Base-by-base conservation (phyloP, 1,139 yeast genomes). In the Eremothecium cymbalariae region DNA sequence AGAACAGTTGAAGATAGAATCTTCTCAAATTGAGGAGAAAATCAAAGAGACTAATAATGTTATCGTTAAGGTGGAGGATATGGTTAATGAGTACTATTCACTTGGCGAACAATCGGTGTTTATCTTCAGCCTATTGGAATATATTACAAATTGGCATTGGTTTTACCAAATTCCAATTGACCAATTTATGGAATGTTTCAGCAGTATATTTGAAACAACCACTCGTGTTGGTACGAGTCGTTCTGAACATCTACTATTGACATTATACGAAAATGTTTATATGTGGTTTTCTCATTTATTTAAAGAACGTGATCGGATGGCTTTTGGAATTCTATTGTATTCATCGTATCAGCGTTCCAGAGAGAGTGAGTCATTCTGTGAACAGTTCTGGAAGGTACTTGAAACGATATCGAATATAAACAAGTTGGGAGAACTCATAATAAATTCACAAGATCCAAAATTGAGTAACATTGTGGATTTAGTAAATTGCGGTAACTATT, bases 1-100 rank as follows among this genome's bases (percentile, higher is more conserved):
- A 35, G 93, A 82, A 48, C 55, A 51, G 2, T 60, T 88, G 35
- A 88, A 88, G 51, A 46, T 53, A 1, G 90, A 85, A 44, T 67
- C 94, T 0, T 51, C 48, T 1, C 69, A 69, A 8, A 67, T 84
- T 12, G 71, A 71, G 33, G 42, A 43, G 3, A 78, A 79, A 50
- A 66, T 81, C 38, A 48, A 47, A 3, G 78, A 77, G 39, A 70
- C 86, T 0, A 64, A 65, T 3, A 55, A 55, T 4, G 71, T 82
- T 4, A 69, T 81, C 67, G 53, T 50, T 2, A 64, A 69, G 2
- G 73, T 83, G 9, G 76, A 73, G 8, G 56, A 58, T 9, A 60
- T 69, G 9, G 60, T 77, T 47, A 54, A 55, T 4, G 56, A 62
- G 18, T 84, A 70, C 46, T 53, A 61, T 19, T 70, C 72, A 1